Percentiles rank a stretch among this genome's conserved stretches.
Evolutionary conservation across 495 filamentous ascomycete genomes (phyloP).

Genomic region (Lasiosphaeria hispida): DNA sequence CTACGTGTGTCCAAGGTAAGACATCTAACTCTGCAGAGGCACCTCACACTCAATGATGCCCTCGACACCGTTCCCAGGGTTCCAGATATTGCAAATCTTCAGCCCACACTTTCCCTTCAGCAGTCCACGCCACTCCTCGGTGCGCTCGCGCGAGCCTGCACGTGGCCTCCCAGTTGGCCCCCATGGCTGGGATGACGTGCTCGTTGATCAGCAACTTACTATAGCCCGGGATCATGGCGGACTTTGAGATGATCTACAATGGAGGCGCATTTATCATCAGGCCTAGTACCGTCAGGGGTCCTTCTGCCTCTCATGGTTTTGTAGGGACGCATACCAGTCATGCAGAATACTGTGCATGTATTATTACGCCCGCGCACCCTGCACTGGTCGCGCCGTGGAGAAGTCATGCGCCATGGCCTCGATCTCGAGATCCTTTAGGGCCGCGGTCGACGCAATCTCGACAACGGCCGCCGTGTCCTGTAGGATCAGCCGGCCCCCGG

Average conservation of each 20-base stretch:
- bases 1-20: no score
- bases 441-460: conserved; percentile 13
- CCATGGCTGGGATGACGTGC: conserved; percentile 43
- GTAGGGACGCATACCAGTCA: conserved; percentile 31
- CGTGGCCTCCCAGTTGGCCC: conserved; percentile 45
- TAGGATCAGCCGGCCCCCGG: conserved; percentile 45
- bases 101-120: conserved; percentile 35
- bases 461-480: conserved; percentile 48
- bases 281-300: conserved; percentile 11
- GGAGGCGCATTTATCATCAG: conserved; percentile 34
- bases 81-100: conserved; percentile 37
- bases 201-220: conserved; percentile 52
- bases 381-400: conserved; percentile 39
- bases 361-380: conserved; percentile 46
- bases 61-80: conserved; percentile 32
- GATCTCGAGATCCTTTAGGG: conserved; percentile 14
- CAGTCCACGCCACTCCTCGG: conserved; percentile 24
- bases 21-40: not conserved
- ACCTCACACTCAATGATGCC: conserved; percentile 45
- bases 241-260: conserved; percentile 38
- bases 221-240: conserved; percentile 47
- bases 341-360: conserved; percentile 48
- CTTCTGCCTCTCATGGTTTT: no score
- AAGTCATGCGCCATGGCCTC: conserved; percentile 37
- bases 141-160: conserved; percentile 30